Base-by-base conservation (phyloP, 2,329 filamentous ascomycete species). In the Fusarium newnesense region DNA sequence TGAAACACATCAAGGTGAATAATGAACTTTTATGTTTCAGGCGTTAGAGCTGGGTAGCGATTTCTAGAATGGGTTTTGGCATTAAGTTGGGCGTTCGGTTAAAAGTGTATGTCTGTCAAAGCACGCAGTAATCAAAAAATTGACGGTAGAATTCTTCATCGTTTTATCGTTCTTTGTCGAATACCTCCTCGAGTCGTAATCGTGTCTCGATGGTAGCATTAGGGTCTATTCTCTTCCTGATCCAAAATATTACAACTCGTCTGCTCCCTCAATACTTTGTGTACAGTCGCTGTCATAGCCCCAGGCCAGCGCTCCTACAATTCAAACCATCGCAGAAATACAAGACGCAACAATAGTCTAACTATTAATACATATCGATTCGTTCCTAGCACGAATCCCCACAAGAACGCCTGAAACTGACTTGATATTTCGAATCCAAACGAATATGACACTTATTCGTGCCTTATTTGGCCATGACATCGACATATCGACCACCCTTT, bases 401-500 rank as follows among this genome's bases (percentile, higher is more conserved):
- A 67, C 52, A 60, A 70, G 50, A 76, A 76, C 76, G 63, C 74
- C 76, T 56, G 50, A 42, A 24, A 60, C 60, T 47, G 60, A 60
- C 52, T 37, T 50, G 34, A 24, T 40, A 43, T 49, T 64, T 50
- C 71, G 64, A 66, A 70, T 28, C 44, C 50, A 69, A 57, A 56
- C 42, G 36, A 56, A 24, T 30, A 11, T 32, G 30, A 26, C n/a
- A 50, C 30, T 54, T 62, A 49, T 42, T 61, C 47, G 60, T 52
- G 60, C 50, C 57, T 76, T 83, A 88, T 78, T 94, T 92, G 15
- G 93, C 93, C 95, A 98, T 98, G 68, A 99, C 94, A 87, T 99
- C 96, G 36, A 99, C 92, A 85, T 99, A 99, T 34, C 95, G 87
- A 36, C 94, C 92, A 28, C 92, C 91, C 86, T 95, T 97, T 85